phyloP scores from a whole-genome alignment of 2,329 filamentous ascomycete genomes.

The Alternaria postmessia region DNA sequence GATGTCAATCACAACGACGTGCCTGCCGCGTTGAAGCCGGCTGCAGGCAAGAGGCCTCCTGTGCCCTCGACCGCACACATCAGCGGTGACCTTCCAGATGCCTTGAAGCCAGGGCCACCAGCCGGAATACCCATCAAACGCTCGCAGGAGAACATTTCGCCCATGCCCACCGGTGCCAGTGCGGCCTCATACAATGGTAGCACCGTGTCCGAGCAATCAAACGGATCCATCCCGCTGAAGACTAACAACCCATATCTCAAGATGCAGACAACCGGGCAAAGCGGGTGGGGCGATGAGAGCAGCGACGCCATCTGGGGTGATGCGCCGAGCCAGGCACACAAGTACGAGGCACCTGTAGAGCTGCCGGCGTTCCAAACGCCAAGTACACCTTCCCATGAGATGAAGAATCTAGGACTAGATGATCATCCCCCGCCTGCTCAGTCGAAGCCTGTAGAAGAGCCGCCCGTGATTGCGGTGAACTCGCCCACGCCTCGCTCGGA shows the following conservation, averaged over 20 bases:
- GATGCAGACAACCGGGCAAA: slow-evolving; percentile 50
- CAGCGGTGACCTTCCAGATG: slow-evolving; percentile 36
- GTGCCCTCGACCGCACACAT: slow-evolving; percentile 16
- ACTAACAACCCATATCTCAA: slow-evolving; percentile 57
- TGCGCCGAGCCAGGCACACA: slow-evolving; percentile 32
- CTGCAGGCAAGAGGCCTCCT: slow-evolving; percentile 39
- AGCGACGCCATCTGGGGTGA: slow-evolving; percentile 53
- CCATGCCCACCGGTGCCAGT: slow-evolving; percentile 41
- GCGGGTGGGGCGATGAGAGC: slow-evolving; percentile 46
- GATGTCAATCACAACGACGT: slow-evolving; percentile 42
- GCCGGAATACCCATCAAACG: slow-evolving; percentile 42
- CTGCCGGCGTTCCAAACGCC: slow-evolving; percentile 54
- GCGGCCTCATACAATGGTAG: slow-evolving; percentile 41
- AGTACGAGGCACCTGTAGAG: slow-evolving; percentile 50
- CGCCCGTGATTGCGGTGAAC: slow-evolving; percentile 41
- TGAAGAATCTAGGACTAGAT: slow-evolving; percentile 49
- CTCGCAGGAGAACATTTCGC: slow-evolving; percentile 37
- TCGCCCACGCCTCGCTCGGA: slow-evolving; percentile 28
- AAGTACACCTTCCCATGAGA: slow-evolving; percentile 46
- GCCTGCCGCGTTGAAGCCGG: slow-evolving; percentile 48
- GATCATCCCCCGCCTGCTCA: slow-evolving; percentile 24
- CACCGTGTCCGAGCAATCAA: slow-evolving; percentile 39
- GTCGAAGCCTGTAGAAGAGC: slow-evolving; percentile 29
- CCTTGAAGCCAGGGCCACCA: slow-evolving; percentile 43
- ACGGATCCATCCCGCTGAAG: slow-evolving; percentile 43